Conservation (phyloP, 2,329 filamentous ascomycete genomes). For the Westerdykella ornata region DNA sequence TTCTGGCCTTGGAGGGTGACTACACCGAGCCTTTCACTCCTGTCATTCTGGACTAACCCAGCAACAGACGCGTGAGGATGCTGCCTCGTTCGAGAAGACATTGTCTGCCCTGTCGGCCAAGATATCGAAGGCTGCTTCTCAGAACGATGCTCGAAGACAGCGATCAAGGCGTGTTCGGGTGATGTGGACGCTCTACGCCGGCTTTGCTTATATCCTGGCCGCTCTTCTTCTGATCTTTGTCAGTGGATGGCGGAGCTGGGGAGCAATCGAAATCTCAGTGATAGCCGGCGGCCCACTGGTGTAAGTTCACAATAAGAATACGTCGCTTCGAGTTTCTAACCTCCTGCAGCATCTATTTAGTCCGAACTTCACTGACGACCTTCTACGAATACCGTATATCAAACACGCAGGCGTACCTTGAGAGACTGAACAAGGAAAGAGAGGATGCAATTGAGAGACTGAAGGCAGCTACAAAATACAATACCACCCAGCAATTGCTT, state of each 20-base stretch:
- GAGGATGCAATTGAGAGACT: conserved; percentile 86
- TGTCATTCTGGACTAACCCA: conserved; percentile 9
- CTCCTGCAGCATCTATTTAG: conserved; percentile 64
- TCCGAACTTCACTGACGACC: conserved; percentile 58
- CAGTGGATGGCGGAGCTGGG: conserved; percentile 75
- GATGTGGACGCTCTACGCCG: conserved; percentile 83
- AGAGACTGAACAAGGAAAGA: conserved; percentile 70
- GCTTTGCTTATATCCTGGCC: conserved; percentile 84
- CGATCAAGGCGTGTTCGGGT: conserved; percentile 72
- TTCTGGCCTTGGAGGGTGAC: conserved; percentile 77
- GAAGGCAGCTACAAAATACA: conserved; percentile 91
- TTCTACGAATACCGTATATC: conserved; percentile 80
- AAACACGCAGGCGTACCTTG: conserved; percentile 60
- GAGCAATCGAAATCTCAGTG: conserved; percentile 67
- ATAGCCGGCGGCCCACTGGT: conserved; percentile 71
- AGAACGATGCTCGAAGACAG: conserved; percentile 66
- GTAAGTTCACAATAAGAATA: conserved; percentile 44
- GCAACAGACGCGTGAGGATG: conserved; percentile 66
- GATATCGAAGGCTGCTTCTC: conserved; percentile 67
- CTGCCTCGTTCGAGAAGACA: conserved; percentile 87
- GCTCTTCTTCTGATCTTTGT: conserved; percentile 75
- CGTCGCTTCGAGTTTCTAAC: conserved; percentile 10
- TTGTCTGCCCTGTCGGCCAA: conserved; percentile 75
- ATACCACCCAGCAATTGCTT: conserved; percentile 84
- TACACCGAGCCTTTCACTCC: neutral